phyloP scores from a whole-genome alignment of 495 filamentous ascomycete genomes.

The Xylaria acuta region DNA sequence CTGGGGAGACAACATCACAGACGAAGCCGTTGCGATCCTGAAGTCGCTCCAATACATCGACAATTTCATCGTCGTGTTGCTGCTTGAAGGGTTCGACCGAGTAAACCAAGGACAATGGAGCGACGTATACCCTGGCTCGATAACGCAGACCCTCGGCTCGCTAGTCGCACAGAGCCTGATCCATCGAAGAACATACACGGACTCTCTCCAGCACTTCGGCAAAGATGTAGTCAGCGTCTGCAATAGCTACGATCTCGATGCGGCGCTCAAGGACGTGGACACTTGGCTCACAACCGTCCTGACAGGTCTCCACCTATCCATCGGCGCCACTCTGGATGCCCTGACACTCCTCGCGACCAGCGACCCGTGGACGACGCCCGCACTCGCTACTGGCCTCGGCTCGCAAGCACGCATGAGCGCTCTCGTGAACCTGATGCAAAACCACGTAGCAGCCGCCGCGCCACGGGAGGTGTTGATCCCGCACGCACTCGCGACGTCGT shows the following conservation, averaged over 20 bases:
- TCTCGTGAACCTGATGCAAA: conserved; percentile 53
- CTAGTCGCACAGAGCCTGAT: conserved; percentile 47
- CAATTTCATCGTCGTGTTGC: conserved; percentile 41
- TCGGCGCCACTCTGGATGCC: conserved; percentile 59
- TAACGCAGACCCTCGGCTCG: conserved; percentile 43
- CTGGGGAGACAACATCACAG: conserved; percentile 41
- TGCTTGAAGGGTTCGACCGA: conserved; percentile 40
- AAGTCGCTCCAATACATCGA: conserved; percentile 42
- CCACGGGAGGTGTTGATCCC: conserved; percentile 46
- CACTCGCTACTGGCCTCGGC: conserved; percentile 43
- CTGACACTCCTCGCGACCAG: conserved; percentile 59
- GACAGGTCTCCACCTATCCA: conserved; percentile 59
- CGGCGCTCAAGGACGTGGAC: conserved; percentile 32
- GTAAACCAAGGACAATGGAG: conserved; percentile 41
- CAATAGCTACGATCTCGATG: conserved; percentile 34
- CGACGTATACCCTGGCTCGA: conserved; percentile 43
- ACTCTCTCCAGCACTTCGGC: conserved; percentile 46
- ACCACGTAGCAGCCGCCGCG: conserved; percentile 43
- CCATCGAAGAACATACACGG: conserved; percentile 42
- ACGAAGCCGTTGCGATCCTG: conserved; percentile 35
- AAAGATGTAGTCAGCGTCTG: conserved; percentile 36
- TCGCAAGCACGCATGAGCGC: conserved; percentile 46
- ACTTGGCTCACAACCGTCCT: conserved; percentile 38
- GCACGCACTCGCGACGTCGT: conserved; percentile 42
- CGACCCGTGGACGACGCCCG: conserved; percentile 48